Conservation (phyloP, 495 filamentous ascomycete species). For the Neurospora sp. region DNA sequence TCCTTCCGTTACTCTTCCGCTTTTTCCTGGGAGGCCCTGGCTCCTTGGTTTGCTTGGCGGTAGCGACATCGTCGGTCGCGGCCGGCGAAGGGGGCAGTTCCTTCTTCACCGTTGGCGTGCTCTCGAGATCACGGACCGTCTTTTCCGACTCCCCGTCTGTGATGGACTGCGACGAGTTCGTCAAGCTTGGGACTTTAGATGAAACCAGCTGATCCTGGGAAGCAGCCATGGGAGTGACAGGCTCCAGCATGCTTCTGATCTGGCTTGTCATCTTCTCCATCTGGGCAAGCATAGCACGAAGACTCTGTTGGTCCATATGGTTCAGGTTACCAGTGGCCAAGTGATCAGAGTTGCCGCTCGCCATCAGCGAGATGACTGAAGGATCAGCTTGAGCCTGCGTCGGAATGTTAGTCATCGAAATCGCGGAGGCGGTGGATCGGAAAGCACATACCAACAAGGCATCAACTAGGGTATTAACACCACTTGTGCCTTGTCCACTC, state of each 20-base stretch:
- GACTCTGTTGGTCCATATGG: constrained; percentile 21
- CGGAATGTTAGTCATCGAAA: not conserved
- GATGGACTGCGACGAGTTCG: not conserved
- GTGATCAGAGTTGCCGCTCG: constrained; percentile 20
- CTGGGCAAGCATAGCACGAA: constrained; percentile 26
- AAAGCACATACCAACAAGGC: constrained; percentile 34
- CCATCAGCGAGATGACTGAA: constrained; percentile 24
- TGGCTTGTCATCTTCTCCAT: constrained; percentile 15
- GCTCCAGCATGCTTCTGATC: constrained; percentile 7
- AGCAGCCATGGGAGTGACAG: not conserved
- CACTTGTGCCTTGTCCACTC: constrained; percentile 16
- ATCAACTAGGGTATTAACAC: constrained; percentile 27
- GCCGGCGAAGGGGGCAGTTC: constrained; percentile 13
- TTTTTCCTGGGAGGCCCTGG: not conserved
- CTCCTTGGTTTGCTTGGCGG: constrained; percentile 13
- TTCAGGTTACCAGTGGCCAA: constrained; percentile 13
- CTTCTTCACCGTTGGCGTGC: constrained; percentile 9
- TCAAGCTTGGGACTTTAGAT: not conserved
- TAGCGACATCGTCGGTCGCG: constrained; percentile 15
- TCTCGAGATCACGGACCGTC: not conserved
- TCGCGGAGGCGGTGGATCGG: constrained; percentile 1
- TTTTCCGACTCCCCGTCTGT: not conserved
- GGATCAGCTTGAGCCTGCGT: constrained; percentile 15
- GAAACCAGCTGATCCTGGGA: not conserved
- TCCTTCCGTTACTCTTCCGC: not conserved